Percentiles rank a stretch among this genome's conserved stretches.
Evolutionary conservation across 2,329 filamentous ascomycete species (phyloP).

Genomic region (Paecilomyces sp.): DNA sequence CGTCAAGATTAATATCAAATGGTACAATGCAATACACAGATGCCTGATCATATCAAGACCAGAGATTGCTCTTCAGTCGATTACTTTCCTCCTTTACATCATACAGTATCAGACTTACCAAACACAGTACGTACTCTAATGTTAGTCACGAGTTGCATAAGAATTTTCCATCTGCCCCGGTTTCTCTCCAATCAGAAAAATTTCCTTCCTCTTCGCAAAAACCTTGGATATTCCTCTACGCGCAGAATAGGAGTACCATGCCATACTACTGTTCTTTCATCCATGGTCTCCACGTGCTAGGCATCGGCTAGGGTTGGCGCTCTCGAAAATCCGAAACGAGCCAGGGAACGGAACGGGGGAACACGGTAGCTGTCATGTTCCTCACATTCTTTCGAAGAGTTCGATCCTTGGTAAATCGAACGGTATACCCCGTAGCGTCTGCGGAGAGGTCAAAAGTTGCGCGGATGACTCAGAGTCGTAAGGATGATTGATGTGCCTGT

Average conservation of each 20-base stretch:
- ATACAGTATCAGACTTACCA: too few species aligned
- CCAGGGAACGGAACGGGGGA: not conserved
- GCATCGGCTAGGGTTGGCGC: not conserved
- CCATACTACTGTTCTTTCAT: not conserved
- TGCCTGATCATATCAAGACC: too few species aligned
- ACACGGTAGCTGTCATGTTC: not conserved
- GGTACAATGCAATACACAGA: too few species aligned
- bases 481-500: not conserved
- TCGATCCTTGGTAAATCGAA: not conserved
- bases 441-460: not conserved
- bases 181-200: too few species aligned
- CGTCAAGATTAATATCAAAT: too few species aligned
- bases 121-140: too few species aligned
- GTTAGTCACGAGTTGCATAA: not conserved
- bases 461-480: not conserved
- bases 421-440: not conserved
- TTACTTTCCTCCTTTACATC: too few species aligned
- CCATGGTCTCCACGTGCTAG: not conserved
- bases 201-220: not conserved
- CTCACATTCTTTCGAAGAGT: not conserved
- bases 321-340: not conserved
- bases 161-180: not conserved
- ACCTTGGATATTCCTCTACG: not conserved
- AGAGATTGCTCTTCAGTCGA: too few species aligned
- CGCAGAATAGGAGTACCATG: not conserved